Evolutionary conservation across 1,284 basidiomycete genomes (phyloP), one percentile per base, ranked within the genome.

Genomic region (Sporisorium exsertum): DNA sequence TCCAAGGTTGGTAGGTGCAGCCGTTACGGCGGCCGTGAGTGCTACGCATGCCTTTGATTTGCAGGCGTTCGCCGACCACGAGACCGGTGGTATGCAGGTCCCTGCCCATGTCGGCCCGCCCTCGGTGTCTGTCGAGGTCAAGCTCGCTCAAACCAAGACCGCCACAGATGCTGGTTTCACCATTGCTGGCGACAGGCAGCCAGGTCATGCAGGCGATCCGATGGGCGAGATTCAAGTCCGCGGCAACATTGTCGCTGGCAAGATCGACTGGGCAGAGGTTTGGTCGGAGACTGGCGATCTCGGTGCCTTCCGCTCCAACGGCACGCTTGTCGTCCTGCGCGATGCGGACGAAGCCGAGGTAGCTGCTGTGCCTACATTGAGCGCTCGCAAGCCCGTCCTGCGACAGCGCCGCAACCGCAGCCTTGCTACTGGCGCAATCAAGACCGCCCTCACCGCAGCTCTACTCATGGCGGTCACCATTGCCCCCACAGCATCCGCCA

Each of bases 61-160:
- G 7, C 84, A 85, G 43, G 81, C 81, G 2, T 85, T 85, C 62
- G 77, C 78, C 22, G 62, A 69, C 16, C 71, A 78, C 61, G 70
- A 76, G 47, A 53, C 74, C 3, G 65, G 57, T 2, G 65, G 64
- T 18, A 75, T 79, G 55, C 66, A 76, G 54, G 56, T 77, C 18
- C 73, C 72, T 2, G 74, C 80, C 10, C 81, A 83, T 33, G 79
- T 80, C 12, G 84, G 84, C n/a, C 80, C 84, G 8, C 81, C 84
- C 15, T 65, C 72, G 13, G 82, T 84, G 24, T 58, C 77, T 37
- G 57, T 71, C 46, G 84, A 85, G 58, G 7, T 84, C 43, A 85
- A 84, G 70, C 67, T 85, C 7, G 71, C 78, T n/a, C 63, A 83
- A 49, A 72, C 72, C 26, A 51, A 55, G 26, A 29, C 51, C 2